Evolutionary conservation across 192 early-diverging fungal species (phyloP).

Genomic region (Entomortierella chlamydospora): DNA sequence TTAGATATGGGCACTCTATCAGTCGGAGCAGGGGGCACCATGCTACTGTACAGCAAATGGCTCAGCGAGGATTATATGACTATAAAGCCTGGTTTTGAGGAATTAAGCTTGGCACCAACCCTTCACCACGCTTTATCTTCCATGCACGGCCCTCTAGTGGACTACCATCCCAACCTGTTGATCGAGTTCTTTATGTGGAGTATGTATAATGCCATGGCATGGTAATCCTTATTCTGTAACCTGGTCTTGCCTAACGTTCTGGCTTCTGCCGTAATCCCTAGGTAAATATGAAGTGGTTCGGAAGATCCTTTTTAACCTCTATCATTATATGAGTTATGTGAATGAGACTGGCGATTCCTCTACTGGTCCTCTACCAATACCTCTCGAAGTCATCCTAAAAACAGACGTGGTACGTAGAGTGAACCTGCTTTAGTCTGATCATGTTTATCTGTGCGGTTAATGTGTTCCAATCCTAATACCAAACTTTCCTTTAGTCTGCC

Average conservation of each 20-base stretch:
- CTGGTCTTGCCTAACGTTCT: not conserved
- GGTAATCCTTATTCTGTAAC: not conserved
- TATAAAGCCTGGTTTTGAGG: conserved; percentile 18
- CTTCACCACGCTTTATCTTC: conserved; percentile 62
- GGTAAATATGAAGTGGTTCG: conserved; percentile 76
- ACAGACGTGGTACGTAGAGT: conserved; percentile 59
- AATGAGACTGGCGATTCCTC: conserved; percentile 61
- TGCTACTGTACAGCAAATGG: conserved; percentile 75
- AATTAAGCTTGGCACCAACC: conserved; percentile 52
- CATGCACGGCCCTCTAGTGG: conserved; percentile 73
- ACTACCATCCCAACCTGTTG: conserved; percentile 79
- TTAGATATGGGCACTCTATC: conserved; percentile 68
- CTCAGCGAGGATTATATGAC: conserved; percentile 59
- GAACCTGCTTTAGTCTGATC: not conserved
- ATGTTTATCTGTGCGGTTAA: not conserved
- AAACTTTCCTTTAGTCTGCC: conserved; percentile 30
- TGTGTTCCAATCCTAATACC: not conserved
- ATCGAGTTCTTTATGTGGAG: conserved; percentile 81
- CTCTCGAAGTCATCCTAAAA: conserved; percentile 70
- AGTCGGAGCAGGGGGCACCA: conserved; percentile 64
- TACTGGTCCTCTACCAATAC: conserved; percentile 66
- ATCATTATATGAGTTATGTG: conserved; percentile 69
- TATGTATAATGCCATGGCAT: conserved; percentile 12
- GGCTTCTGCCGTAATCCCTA: conserved; percentile 12
- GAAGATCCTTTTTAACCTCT: conserved; percentile 70